phyloP scores from a whole-genome alignment of 768 basidiomycete genomes.

The Pleurotus eryngii region DNA sequence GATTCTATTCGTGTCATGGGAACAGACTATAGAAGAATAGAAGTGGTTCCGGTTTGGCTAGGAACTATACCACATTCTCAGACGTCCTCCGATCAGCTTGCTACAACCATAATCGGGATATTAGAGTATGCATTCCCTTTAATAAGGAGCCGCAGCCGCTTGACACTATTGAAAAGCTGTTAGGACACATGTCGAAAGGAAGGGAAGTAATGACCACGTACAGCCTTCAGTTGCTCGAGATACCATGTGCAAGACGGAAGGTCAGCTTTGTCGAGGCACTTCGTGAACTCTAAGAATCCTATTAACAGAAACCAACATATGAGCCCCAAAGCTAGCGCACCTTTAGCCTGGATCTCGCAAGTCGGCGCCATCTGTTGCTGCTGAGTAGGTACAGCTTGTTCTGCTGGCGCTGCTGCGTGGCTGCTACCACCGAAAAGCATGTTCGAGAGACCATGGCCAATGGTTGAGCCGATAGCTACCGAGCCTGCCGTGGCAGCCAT shows the following conservation, averaged over 20 bases:
- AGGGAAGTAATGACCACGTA: constrained; percentile 34
- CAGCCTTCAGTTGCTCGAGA: constrained; percentile 84
- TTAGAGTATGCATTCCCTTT: constrained; percentile 7
- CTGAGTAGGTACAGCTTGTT: constrained; percentile 48
- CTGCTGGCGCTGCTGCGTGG: constrained; percentile 40
- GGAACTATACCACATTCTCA: too few relatives aligned
- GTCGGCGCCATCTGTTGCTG: constrained; percentile 44
- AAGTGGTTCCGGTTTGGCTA: too few relatives aligned
- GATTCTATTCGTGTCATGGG: too few relatives aligned
- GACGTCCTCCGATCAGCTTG: too few relatives aligned
- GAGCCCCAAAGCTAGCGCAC: constrained; percentile 28
- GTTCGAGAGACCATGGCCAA: constrained; percentile 86
- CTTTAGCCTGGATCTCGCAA: constrained; percentile 83
- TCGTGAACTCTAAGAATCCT: constrained; percentile 65
- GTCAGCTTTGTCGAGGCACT: constrained; percentile 80
- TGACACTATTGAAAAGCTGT: constrained; percentile 51
- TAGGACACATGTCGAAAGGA: constrained; percentile 6
- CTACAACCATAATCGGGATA: too few relatives aligned
- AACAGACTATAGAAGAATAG: too few relatives aligned
- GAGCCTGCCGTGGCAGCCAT: constrained; percentile 92
- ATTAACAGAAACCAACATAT: background rate
- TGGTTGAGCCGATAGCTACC: constrained; percentile 82
- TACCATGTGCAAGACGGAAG: constrained; percentile 81
- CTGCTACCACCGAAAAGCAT: constrained; percentile 83
- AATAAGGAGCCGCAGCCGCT: constrained; percentile 65